Percentiles rank a stretch among this genome's conserved stretches.
phyloP scores from a whole-genome alignment of 306 rosid genomes.

The Datisca glomerata region DNA sequence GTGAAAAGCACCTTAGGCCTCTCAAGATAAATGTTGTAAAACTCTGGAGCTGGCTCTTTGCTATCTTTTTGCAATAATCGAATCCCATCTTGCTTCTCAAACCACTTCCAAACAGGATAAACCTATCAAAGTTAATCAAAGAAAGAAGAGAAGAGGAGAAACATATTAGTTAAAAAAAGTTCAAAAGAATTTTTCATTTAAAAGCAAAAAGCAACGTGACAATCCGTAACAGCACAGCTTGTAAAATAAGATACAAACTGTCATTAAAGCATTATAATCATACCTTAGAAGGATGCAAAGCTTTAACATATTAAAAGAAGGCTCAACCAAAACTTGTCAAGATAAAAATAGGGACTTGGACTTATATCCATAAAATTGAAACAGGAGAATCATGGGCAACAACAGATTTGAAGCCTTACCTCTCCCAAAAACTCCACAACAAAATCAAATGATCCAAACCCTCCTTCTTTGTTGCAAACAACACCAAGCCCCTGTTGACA shows the following conservation, averaged over 20 bases:
- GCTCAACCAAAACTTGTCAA: too few relatives aligned
- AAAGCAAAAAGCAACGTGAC: neutral
- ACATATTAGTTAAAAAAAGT: neutral
- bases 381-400: too few relatives aligned
- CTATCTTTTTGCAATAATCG: constrained; percentile 85
- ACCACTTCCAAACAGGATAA: constrained; percentile 99
- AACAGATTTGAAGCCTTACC: constrained; percentile 37
- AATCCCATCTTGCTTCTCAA: constrained; percentile 97
- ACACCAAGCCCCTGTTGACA: constrained; percentile 87
- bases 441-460: constrained; percentile 80
- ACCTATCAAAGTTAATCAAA: constrained; percentile 33
- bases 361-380: too few relatives aligned
- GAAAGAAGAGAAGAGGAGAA: neutral
- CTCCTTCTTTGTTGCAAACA: constrained; percentile 82
- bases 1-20: constrained; percentile 76
- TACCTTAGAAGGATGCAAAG: too few relatives aligned
- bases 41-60: constrained; percentile 95
- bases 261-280: too few relatives aligned
- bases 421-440: constrained; percentile 98
- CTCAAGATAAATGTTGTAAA: constrained; percentile 93
- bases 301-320: too few relatives aligned
- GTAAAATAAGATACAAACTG: too few relatives aligned
- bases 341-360: too few relatives aligned
- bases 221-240: too few relatives aligned
- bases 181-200: neutral